Percentiles rank a stretch among this genome's conserved stretches.
These are phyloP conservation scores for Paulownia fortunei DNA, from an alignment of 257 asterid species.

Conservation along the genomic window DNA sequence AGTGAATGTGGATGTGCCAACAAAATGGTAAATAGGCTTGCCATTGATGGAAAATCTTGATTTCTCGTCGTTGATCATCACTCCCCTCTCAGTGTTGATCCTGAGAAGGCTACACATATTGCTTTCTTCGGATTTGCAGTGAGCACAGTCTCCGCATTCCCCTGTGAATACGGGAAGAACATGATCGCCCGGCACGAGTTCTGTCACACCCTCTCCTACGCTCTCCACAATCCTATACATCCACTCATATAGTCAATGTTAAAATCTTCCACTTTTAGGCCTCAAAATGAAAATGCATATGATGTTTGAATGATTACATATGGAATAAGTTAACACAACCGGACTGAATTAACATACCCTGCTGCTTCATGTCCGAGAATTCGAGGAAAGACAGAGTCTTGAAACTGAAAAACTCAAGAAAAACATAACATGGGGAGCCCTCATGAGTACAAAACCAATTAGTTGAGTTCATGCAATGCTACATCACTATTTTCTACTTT, in stretches of 20 bases:
- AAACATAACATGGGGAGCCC: background rate
- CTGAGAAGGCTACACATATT: constrained; percentile 84
- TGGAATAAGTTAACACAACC: background rate
- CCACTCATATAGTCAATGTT: background rate
- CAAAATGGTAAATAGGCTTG: constrained; percentile 73
- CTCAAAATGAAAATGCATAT: background rate
- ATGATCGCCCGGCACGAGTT: constrained; percentile 70
- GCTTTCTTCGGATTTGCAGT: constrained; percentile 76
- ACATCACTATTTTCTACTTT: no score
- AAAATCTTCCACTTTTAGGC: background rate
- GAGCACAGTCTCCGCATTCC: constrained; percentile 79
- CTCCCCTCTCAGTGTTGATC: constrained; percentile 77
- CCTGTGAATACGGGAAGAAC: constrained; percentile 88
- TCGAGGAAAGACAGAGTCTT: constrained; percentile 76
- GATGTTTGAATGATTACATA: background rate
- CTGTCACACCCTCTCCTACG: constrained; percentile 83
- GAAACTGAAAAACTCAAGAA: constrained; percentile 51
- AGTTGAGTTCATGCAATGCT: no score
- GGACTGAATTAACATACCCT: constrained; percentile 54
- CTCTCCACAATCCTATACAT: constrained; percentile 75
- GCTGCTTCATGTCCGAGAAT: constrained; percentile 87
- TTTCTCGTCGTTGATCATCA: constrained; percentile 65
- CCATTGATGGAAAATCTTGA: constrained; percentile 75
- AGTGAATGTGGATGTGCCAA: constrained; percentile 81
- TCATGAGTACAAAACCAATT: background rate